phyloP scores from a whole-genome alignment of 2,329 filamentous ascomycete species.

The Talaromyces sp. region DNA sequence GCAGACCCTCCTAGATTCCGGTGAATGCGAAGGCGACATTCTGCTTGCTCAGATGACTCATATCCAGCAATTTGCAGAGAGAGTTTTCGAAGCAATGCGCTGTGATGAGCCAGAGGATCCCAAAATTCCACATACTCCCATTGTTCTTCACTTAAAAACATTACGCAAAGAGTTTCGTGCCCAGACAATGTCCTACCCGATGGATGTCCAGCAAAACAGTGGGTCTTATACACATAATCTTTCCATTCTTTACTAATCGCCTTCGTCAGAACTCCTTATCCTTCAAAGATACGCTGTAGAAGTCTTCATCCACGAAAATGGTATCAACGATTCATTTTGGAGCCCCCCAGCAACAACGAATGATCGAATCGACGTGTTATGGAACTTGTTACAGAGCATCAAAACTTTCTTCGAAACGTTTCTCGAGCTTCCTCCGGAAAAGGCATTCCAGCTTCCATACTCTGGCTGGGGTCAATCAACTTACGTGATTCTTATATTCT shows the following conservation, averaged over 20 bases:
- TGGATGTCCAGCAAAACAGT: background rate
- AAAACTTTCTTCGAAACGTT: background rate
- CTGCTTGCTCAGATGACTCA: background rate
- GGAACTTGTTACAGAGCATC: background rate
- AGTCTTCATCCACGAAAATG: background rate
- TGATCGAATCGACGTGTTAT: slow-evolving; percentile 1
- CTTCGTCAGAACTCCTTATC: background rate
- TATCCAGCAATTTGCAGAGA: background rate
- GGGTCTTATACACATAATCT: background rate
- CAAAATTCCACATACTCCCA: background rate
- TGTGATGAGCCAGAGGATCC: background rate
- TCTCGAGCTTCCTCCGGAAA: background rate
- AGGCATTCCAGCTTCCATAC: background rate
- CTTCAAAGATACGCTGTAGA: background rate
- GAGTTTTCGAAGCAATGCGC: background rate
- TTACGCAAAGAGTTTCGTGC: background rate
- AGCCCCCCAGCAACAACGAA: background rate
- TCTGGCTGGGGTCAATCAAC: background rate
- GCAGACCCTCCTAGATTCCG: background rate
- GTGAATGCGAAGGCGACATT: background rate
- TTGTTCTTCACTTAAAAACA: background rate
- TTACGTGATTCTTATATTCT: background rate
- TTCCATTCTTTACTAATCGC: background rate
- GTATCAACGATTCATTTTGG: background rate
- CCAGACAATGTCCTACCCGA: background rate